phyloP scores from a whole-genome alignment of 2,329 filamentous ascomycete genomes.

The Clonostachys byssicola region DNA sequence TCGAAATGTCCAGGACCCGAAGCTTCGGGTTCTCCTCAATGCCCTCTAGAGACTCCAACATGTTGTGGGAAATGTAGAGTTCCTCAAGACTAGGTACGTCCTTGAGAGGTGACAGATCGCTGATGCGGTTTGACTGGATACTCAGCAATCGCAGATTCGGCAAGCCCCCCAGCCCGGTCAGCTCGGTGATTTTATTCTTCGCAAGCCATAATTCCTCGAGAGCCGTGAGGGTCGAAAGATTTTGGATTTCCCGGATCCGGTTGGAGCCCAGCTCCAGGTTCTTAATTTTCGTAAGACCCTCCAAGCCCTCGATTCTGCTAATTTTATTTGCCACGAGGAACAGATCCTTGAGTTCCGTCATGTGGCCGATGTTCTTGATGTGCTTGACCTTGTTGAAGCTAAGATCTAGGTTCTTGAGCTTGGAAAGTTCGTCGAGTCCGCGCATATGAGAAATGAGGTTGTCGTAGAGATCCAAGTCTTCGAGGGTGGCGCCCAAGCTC shows the following conservation, averaged over 20 bases:
- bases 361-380: constrained; percentile 81
- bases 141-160: constrained; percentile 82
- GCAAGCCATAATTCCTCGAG: constrained; percentile 92
- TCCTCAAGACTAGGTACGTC: constrained; percentile 77
- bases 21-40: constrained; percentile 65
- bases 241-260: constrained; percentile 82
- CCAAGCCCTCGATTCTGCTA: constrained; percentile 77
- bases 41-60: constrained; percentile 72
- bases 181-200: constrained; percentile 91
- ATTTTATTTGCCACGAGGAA: constrained; percentile 97
- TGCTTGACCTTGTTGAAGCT: constrained; percentile 99
- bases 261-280: constrained; percentile 93
- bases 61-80: constrained; percentile 93
- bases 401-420: constrained; percentile 78
- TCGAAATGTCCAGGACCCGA: constrained; percentile 80
- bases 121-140: constrained; percentile 92
- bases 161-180: constrained; percentile 71
- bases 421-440: constrained; percentile 72
- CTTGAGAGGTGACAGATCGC: constrained; percentile 70
- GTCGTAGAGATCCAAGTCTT: constrained; percentile 93
- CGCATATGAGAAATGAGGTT: constrained; percentile 87
- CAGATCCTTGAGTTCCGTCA: constrained; percentile 75
- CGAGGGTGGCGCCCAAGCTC: constrained; percentile 59
- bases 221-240: constrained; percentile 70
- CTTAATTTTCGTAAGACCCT: constrained; percentile 67